These are phyloP conservation scores for Fusarium newnesense DNA, from an alignment of 2,329 filamentous ascomycete genomes.

Conservation along the genomic window DNA sequence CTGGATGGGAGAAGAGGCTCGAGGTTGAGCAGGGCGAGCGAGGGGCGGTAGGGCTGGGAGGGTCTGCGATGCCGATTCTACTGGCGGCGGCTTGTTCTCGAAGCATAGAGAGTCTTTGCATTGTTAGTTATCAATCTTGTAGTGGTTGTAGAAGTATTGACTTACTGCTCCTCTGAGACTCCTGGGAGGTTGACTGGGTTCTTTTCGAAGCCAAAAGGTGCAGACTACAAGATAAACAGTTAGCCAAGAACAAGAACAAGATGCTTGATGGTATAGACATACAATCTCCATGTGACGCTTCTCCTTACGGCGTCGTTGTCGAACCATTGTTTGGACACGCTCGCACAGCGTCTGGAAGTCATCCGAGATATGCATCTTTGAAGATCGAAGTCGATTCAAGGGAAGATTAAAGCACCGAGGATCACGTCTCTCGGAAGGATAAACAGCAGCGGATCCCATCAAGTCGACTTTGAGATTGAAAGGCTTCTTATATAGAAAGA, in stretches of 20 bases:
- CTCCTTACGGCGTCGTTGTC: conserved; percentile 54
- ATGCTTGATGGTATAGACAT: conserved; percentile 32
- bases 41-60: conserved; percentile 37
- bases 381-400: conserved; percentile 27
- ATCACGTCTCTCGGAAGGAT: conserved; percentile 34
- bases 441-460: conserved; percentile 22
- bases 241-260: conserved; percentile 23
- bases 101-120: conserved; percentile 58
- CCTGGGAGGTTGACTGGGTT: conserved; percentile 65
- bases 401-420: conserved; percentile 25
- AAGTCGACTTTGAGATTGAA: not conserved
- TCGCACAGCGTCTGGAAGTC: conserved; percentile 57
- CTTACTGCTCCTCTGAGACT: conserved; percentile 69
- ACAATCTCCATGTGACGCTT: conserved; percentile 60
- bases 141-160: conserved; percentile 15
- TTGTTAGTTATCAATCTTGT: not conserved
- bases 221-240: conserved; percentile 58
- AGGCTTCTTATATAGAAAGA: conserved; percentile 6
- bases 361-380: conserved; percentile 50
- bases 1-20: conserved; percentile 39
- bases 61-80: conserved; percentile 58
- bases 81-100: conserved; percentile 64
- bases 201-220: conserved; percentile 68
- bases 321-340: conserved; percentile 57
- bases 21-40: conserved; percentile 41